Base-by-base conservation (phyloP, 2,329 filamentous ascomycete genomes). In the Scleromitrula shiraiana region DNA sequence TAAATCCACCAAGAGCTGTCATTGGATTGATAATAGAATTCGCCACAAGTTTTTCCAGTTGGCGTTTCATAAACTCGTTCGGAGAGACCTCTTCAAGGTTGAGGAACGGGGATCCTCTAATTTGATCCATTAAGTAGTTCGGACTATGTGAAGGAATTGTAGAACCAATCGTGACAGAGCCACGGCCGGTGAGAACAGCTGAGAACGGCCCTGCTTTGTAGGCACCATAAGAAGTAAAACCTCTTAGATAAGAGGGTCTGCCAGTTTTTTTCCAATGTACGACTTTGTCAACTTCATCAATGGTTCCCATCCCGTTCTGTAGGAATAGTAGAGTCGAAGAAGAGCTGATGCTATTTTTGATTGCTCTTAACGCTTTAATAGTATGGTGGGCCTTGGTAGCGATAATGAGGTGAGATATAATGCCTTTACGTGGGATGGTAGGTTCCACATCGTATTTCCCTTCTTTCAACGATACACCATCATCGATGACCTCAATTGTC, bases 11-110 rank as follows among this genome's bases (percentile, higher is more conserved):
- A 8, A 96, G 68, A 0, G 83, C 84, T 0, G 88, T 93, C n/a
- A 96, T 68, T 0, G 91, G 88, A 61, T 95, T 94, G 59, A 96
- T 79, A 26, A 90, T 71, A 29, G 79, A 74, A 62, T 95, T 95
- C 43, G 90, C 72, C 1, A 85, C 84, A 1, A 96, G 72, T 64
- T 95, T 96, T 60, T 95, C 87, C 3, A 96, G 75, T 67, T 95
- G 90, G n/a, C 74, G 59, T 8, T 72, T 54, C 71, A 74, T 76
- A 14, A 81, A 63, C 38, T 77, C 70, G 2, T 66, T 53, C 9
- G 65, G 61, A 2, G 67, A 53, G 4, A 76, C 68, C 19, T 57
- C 50, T 7, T 58, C 65, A 0, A 68, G 71, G 10, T 65, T 62
- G 2, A 82, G 65, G 15, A 66, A 58, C 2, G 72, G 67, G 0